Percentiles rank a stretch among this genome's conserved stretches.
phyloP scores from a whole-genome alignment of 163 green algal species.

The Prototheca wickerhamii region DNA sequence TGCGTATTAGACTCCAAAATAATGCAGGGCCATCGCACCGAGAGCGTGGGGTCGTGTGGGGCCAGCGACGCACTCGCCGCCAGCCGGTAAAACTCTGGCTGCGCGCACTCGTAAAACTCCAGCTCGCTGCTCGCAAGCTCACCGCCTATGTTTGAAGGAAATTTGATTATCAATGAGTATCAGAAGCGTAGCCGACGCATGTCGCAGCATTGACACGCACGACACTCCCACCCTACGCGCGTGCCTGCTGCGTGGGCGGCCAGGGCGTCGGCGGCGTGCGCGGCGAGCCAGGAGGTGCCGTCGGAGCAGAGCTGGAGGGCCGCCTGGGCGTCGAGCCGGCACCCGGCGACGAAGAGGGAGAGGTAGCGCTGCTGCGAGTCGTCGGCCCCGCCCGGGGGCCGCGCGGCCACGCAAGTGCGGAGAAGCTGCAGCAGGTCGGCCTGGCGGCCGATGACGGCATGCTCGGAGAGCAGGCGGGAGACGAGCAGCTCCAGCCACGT shows the following conservation, averaged over 20 bases:
- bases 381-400: not conserved
- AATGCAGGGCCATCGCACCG: not conserved
- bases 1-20: not conserved
- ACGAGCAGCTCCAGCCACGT: conserved; percentile 36
- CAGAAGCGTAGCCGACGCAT: not conserved
- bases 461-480: conserved; percentile 22
- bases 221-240: not conserved
- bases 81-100: not conserved
- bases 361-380: conserved; percentile 2
- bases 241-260: conserved; percentile 4
- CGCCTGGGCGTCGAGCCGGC: conserved; percentile 15
- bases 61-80: not conserved
- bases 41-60: not conserved
- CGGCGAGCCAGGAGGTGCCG: conserved; percentile 11
- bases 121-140: not conserved
- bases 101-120: not conserved
- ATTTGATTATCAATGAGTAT: not conserved
- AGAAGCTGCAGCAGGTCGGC: conserved; percentile 28
- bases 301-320: not conserved
- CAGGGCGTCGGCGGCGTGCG: conserved; percentile 8
- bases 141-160: not conserved
- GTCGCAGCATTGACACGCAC: not conserved
- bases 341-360: conserved; percentile 10
- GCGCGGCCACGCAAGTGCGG: not conserved
- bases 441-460: conserved; percentile 6